These are phyloP conservation scores for Alternaria longipes DNA, from an alignment of 2,329 filamentous ascomycete genomes.

Conservation along the genomic window DNA sequence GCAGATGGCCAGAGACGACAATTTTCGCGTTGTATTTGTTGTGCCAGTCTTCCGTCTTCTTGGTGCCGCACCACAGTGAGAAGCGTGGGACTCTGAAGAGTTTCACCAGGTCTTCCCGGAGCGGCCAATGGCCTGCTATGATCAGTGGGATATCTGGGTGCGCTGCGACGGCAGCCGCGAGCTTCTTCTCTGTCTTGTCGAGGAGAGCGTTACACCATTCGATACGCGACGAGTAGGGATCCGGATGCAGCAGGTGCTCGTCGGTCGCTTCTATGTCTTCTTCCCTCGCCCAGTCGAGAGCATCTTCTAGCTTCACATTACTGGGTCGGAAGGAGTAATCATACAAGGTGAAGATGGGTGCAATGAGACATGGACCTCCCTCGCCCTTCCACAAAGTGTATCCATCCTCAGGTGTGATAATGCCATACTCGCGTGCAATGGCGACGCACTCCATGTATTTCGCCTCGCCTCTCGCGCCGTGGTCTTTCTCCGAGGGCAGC, in stretches of 20 bases:
- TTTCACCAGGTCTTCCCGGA: conserved; percentile 56
- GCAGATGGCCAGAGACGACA: conserved; percentile 58
- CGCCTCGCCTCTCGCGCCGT: conserved; percentile 57
- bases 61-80: conserved; percentile 59
- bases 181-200: conserved; percentile 52
- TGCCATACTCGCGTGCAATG: conserved; percentile 61
- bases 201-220: conserved; percentile 58
- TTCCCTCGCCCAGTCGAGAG: conserved; percentile 58
- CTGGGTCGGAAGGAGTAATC: conserved; percentile 67
- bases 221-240: conserved; percentile 55
- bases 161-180: conserved; percentile 45
- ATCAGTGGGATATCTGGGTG: conserved; percentile 50
- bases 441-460: conserved; percentile 66
- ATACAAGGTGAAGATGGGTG: conserved; percentile 67
- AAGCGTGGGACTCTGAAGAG: conserved; percentile 56
- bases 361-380: conserved; percentile 60
- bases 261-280: conserved; percentile 58
- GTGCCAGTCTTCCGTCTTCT: conserved; percentile 59
- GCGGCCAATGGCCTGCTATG: conserved; percentile 59
- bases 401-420: conserved; percentile 66
- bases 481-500: conserved; percentile 52
- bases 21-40: conserved; percentile 57
- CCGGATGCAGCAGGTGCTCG: conserved; percentile 56
- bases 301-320: conserved; percentile 59
- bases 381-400: conserved; percentile 64